These are phyloP conservation scores for Leptographium lundbergii DNA, from an alignment of 2,329 filamentous ascomycete species.

Conservation along the genomic window DNA sequence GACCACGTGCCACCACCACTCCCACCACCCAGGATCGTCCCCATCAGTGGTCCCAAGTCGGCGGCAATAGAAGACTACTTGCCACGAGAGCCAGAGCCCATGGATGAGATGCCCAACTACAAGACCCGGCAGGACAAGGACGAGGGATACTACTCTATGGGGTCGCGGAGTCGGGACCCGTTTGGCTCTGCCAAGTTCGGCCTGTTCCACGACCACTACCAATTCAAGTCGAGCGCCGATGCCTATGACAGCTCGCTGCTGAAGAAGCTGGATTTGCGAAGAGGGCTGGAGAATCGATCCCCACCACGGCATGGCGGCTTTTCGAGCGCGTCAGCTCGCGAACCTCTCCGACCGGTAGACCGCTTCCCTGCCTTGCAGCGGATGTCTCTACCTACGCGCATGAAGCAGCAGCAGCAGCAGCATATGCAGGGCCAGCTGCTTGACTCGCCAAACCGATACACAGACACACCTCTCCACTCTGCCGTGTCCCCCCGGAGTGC, in stretches of 20 bases:
- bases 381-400: constrained; percentile 33
- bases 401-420: constrained; percentile 22
- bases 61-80: constrained; percentile 9
- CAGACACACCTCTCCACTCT: constrained; percentile 34
- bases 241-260: constrained; percentile 38
- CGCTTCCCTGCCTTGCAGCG: constrained; percentile 29
- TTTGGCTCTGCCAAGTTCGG: constrained; percentile 27
- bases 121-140: constrained; percentile 13
- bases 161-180: constrained; percentile 8
- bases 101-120: constrained; percentile 12
- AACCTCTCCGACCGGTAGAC: constrained; percentile 15
- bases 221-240: constrained; percentile 32
- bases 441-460: constrained; percentile 30
- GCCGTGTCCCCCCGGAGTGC: constrained; percentile 32
- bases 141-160: constrained; percentile 14
- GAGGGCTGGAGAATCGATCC: constrained; percentile 30
- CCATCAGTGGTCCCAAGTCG: constrained; percentile 15
- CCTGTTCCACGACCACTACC: constrained; percentile 35
- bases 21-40: constrained; percentile 21
- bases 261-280: constrained; percentile 40
- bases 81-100: constrained; percentile 8
- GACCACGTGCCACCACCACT: constrained; percentile 24
- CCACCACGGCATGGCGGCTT: constrained; percentile 29
- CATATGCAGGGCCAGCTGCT: constrained; percentile 20
- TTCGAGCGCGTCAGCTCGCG: constrained; percentile 24